Evolutionary conservation across 305 asterid genomes (phyloP), one percentile per base, ranked within the genome.

Genomic region (Ilex paraguariensis): DNA sequence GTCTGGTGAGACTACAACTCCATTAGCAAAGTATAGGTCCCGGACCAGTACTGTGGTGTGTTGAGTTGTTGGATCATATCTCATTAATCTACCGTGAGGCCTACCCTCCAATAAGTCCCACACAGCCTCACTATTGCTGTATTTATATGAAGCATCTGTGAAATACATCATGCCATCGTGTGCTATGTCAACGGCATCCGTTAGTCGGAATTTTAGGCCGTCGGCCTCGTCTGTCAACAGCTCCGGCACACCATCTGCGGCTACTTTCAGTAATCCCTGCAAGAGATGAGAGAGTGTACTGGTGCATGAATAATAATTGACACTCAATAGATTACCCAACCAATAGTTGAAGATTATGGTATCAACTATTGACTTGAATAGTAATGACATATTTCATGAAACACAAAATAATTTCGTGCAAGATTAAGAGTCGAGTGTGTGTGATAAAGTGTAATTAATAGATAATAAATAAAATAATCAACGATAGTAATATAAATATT

Each of bases 191-290:
- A 85, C 93, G 0, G 84, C 98, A 56, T 91, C 93, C 2, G 96
- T 84, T 15, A 89, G 65, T 70, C 74, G 84, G 79, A 89, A 83
- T 53, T 81, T 81, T 6, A 83, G 62, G 10, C 91, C 97, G 11
- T 89, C 93, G 1, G 95, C 94, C 65, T 86, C 95, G 32, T 84
- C 90, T 0, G 80, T 81, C 39, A 91, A 67, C 57, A 86, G 12
- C 51, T 87, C 69, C 13, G 84, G 64, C 11, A 7, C 75, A n/a
- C 97, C 97, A 15, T 81, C 84, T 31, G 28, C 58, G 53, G 86
- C 87, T 59, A 82, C 77, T 68, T 88, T 91, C 31, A 91, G 11
- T 61, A 91, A 80, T 49, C 98, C 98, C 98, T 91, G 83, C 56
- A 71, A 65, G 32, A 62, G 13, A 61, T 11, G 13, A 21, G 28